Evolutionary conservation across 768 basidiomycete genomes (phyloP), one percentile per base, ranked within the genome.

Genomic region (Mycena olivaceomarginata): DNA sequence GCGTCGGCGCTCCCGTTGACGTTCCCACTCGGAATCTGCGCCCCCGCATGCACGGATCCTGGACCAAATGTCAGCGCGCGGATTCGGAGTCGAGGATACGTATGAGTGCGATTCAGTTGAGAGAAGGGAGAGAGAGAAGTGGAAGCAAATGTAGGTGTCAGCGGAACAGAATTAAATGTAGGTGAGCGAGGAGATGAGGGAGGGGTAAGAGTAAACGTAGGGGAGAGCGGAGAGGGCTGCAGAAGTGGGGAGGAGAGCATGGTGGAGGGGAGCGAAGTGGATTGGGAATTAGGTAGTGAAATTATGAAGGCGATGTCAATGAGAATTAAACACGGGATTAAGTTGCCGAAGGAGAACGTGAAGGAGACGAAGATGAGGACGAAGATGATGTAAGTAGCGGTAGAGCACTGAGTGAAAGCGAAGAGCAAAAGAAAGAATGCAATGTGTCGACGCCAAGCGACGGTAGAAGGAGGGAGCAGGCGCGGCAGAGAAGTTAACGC

Each of bases 31-130:
- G 9, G n/a, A 10, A 6, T 13, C 40, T n/a, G 22, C 13, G 43
- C 43, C 1, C 11, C 41, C 6, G 63, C 43, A 45, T 65, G 63
- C 41, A 43, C 20, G 10, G 57, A 59, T 16, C 41, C 69, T 59
- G 53, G 69, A 8, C 53, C 53, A 25, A 70, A 45, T 16, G 69
- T 70, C 56, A 70, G 69, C 59, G 37, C 22, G 41, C 69, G 69
- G 25, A 60, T 43, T 25, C 69, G 69, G 22, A 22, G 69, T 41
- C 22, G 63, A 20, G 41, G 18, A 15, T 60, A 40, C 8, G 62
- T 46, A 53, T 20, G 45, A 46, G 46, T 48, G 45, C 12, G 11
- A 20, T 43, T 25, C 15, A 48, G 22, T 5, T 43, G 43, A 66
- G 13, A 31, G 2, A 31, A 31, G 31, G 31, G 31, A 31, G 31